Percentiles rank a stretch among this genome's conserved stretches.
These are phyloP conservation scores for Kwoniella sp. DNA, from an alignment of 768 basidiomycete species.

Conservation along the genomic window DNA sequence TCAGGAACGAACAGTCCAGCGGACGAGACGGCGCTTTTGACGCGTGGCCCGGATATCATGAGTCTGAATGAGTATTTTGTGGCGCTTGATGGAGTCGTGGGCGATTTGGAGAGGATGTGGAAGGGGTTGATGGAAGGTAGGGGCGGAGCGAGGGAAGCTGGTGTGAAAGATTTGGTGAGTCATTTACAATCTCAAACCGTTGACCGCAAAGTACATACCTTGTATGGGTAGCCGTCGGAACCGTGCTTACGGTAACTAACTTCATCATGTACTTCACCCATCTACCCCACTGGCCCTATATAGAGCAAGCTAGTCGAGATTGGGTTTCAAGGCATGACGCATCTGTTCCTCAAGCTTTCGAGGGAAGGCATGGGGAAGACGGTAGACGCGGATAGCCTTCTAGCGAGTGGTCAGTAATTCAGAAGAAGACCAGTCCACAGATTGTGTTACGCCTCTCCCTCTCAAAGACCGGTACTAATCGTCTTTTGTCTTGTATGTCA, in stretches of 20 bases:
- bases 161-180: slow-evolving; percentile 49
- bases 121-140: slow-evolving; percentile 42
- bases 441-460: too few species aligned
- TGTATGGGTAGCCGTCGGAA: too few species aligned
- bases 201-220: too few species aligned
- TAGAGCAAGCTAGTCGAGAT: slow-evolving; percentile 49
- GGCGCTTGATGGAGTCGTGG: slow-evolving; percentile 44
- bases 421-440: too few species aligned
- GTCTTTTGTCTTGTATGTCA: too few species aligned
- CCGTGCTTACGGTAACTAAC: too few species aligned
- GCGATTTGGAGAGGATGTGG: slow-evolving; percentile 52
- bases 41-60: slow-evolving; percentile 50
- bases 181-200: too few species aligned
- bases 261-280: too few species aligned
- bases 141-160: slow-evolving; percentile 47
- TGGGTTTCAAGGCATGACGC: slow-evolving; percentile 43
- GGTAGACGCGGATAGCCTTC: slow-evolving; percentile 36
- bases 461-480: too few species aligned
- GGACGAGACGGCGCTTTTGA: slow-evolving; percentile 49
- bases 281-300: background rate
- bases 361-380: slow-evolving; percentile 37
- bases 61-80: slow-evolving; percentile 46
- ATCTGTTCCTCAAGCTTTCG: slow-evolving; percentile 44
- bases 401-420: slow-evolving; percentile 38
- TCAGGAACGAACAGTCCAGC: slow-evolving; percentile 34